Conservation (phyloP, 306 rosid species). For the Alnus glutinosa region DNA sequence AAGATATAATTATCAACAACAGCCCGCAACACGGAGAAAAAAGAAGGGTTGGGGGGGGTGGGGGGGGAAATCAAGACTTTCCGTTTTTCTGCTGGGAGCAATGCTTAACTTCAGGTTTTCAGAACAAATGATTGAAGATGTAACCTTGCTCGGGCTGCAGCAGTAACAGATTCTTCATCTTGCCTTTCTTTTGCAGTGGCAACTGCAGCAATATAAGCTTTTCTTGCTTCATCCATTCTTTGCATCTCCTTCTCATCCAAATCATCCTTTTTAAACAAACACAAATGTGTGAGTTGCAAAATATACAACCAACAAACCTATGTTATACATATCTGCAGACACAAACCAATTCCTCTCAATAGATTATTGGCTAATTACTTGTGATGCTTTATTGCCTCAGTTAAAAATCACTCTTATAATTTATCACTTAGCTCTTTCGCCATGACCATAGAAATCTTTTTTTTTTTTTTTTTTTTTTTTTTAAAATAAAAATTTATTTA, state of each 20-base stretch:
- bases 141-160: conserved; percentile 72
- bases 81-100: too few relatives aligned
- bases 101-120: conserved; percentile 36
- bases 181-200: conserved; percentile 63
- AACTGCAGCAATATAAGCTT: conserved; percentile 69
- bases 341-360: not conserved
- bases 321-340: conserved; percentile 15
- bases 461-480: not conserved
- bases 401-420: not conserved
- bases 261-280: conserved; percentile 59
- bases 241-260: conserved; percentile 67
- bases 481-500: too few relatives aligned
- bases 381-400: not conserved
- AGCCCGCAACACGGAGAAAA: not conserved
- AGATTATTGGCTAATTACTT: not conserved
- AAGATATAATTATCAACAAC: not conserved
- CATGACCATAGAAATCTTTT: not conserved
- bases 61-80: too few relatives aligned
- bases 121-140: conserved; percentile 61
- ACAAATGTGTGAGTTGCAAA: conserved; percentile 15
- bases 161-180: conserved; percentile 83
- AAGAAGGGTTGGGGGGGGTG: too few relatives aligned
- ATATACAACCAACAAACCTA: conserved; percentile 7
- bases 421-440: not conserved
- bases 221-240: conserved; percentile 82